phyloP scores from a whole-genome alignment of 805 yeast species.

The Starmerella roubikii region DNA sequence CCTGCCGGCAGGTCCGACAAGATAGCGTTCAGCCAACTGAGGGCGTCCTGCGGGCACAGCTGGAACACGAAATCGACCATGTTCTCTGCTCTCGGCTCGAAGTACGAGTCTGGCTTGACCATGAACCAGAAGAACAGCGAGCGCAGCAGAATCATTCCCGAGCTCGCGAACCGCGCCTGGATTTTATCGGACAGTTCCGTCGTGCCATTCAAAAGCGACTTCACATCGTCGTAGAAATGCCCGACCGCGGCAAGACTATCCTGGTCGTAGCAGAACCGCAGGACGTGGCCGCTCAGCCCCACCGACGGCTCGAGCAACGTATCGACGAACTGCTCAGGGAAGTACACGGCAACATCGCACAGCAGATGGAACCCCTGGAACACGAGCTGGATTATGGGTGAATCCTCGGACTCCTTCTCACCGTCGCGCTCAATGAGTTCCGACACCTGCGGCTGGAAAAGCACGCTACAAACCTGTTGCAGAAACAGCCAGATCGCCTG shows the following conservation, averaged over 20 bases:
- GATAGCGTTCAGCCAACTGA: constrained; percentile 51
- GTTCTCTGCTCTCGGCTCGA: constrained; percentile 13
- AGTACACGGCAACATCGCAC: constrained; percentile 15
- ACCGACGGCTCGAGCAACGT: constrained; percentile 29
- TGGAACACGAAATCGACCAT: constrained; percentile 23
- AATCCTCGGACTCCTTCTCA: constrained; percentile 8
- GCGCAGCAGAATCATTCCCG: constrained; percentile 46
- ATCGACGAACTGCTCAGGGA: constrained; percentile 11
- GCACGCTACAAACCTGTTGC: constrained; percentile 61
- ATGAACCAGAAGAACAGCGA: constrained; percentile 54
- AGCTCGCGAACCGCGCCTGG: constrained; percentile 16
- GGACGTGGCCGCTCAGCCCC: constrained; percentile 20
- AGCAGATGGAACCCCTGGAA: constrained; percentile 17
- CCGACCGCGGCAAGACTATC: constrained; percentile 59
- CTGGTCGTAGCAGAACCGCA: constrained; percentile 35
- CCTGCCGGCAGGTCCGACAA: constrained; percentile 45
- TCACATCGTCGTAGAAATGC: constrained; percentile 67
- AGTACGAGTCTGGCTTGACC: constrained; percentile 44
- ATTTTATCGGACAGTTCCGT: neutral
- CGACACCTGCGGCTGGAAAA: constrained; percentile 33
- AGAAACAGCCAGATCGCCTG: constrained; percentile 73
- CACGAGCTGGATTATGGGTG: constrained; percentile 5
- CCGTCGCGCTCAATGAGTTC: constrained; percentile 10
- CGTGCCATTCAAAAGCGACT: neutral
- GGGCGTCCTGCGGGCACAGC: constrained; percentile 28